Conservation (phyloP, 2,329 filamentous ascomycete genomes). For the Emericellopsis atlantica region DNA sequence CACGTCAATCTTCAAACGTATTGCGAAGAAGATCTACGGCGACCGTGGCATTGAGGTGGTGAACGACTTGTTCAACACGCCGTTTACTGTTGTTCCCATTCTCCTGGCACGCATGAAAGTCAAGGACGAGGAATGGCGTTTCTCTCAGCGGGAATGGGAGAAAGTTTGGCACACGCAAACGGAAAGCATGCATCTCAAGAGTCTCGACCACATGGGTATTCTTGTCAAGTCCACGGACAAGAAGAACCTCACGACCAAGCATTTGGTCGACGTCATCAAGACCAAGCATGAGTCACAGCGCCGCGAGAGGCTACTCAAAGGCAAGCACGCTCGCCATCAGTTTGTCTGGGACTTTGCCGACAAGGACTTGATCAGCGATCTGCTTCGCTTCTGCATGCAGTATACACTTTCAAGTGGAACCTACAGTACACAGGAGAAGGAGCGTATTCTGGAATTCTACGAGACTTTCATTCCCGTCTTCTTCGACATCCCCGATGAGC, state of each 20-base stretch:
- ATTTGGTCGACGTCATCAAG: slow-evolving; percentile 80
- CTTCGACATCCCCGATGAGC: slow-evolving; percentile 62
- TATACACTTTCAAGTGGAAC: slow-evolving; percentile 57
- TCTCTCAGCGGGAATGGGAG: slow-evolving; percentile 94
- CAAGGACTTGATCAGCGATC: slow-evolving; percentile 51
- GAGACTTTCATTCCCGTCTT: slow-evolving; percentile 65
- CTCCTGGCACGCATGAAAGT: slow-evolving; percentile 83
- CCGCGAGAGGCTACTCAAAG: slow-evolving; percentile 52
- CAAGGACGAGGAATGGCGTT: slow-evolving; percentile 96
- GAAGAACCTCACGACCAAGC: slow-evolving; percentile 79
- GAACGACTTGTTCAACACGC: slow-evolving; percentile 71
- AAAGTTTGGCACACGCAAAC: slow-evolving; percentile 98
- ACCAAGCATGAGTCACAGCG: slow-evolving; percentile 87
- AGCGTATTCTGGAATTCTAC: slow-evolving; percentile 62
- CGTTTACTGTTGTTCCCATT: slow-evolving; percentile 79
- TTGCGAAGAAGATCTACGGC: slow-evolving; percentile 96
- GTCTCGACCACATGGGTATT: slow-evolving; percentile 91
- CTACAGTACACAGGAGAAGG: slow-evolving; percentile 60
- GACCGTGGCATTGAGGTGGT: slow-evolving; percentile 79
- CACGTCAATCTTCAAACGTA: slow-evolving; percentile 91
- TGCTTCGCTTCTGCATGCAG: slow-evolving; percentile 49
- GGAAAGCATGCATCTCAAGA: slow-evolving; percentile 88
- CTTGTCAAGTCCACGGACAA: slow-evolving; percentile 83
- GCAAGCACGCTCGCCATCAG: slow-evolving; percentile 55
- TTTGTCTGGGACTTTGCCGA: slow-evolving; percentile 65